Base-by-base conservation (phyloP, 306 rosid species). In the Alnus glutinosa region DNA sequence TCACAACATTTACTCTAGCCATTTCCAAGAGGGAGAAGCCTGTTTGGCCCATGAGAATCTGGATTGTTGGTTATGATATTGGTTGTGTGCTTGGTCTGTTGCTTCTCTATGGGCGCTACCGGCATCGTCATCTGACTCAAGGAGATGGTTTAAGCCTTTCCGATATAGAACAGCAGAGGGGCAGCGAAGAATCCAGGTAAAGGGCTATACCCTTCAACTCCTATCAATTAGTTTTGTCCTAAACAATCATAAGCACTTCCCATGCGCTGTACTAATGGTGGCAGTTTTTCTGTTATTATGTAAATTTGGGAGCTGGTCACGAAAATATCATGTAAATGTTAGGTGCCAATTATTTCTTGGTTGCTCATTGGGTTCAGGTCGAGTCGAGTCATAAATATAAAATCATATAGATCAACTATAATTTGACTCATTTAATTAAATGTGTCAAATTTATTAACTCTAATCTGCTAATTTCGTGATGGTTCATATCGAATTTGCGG, bases 11-110 rank as follows among this genome's bases (percentile, higher is more conserved):
- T 70, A 88, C 81, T 78, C 77, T 95, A 82, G 84, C 87, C 44
- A 79, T 89, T 82, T 93, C 99, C 0, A 84, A 89, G 86, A 87
- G 32, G 72, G 98, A 95, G 84, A 92, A 71, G 78, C 99, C 99
- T 47, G 78, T 95, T 89, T 93, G 98, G 99, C 99, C 99, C 55
- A 91, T 95, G 98, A 95, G 99, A 85, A 64, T 91, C 62, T 95
- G 99, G 99, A 84, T 92, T 49, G 73, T 87, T 78, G 98, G 98
- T 68, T 93, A 95, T 83, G 92, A 90, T 76, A 87, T 93, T 80
- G 98, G 98, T 0, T 93, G 94, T 80, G 23, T 86, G 72, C 98
- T 95, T 73, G 89, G 87, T 82, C 75, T 95, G 62, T 64, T 95
- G 75, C 81, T 93, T n/a, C 97, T 93, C 55, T 91, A 78, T 71